These are phyloP conservation scores for Cynanchum wilfordii DNA, from an alignment of 257 asterid genomes.

Conservation along the genomic window DNA sequence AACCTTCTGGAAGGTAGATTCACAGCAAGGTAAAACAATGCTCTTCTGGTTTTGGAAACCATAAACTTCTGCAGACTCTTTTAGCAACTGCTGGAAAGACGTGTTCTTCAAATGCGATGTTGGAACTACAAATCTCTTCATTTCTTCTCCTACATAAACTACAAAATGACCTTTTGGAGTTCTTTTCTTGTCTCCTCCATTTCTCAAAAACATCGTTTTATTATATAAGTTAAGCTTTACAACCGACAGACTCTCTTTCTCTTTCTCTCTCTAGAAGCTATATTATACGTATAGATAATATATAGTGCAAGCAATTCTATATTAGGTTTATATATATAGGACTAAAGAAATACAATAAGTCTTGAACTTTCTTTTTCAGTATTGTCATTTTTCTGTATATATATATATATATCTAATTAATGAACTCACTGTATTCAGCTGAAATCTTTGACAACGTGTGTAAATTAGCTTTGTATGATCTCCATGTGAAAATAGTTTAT, in stretches of 20 bases:
- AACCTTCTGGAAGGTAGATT: constrained; percentile 31
- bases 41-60: constrained; percentile 41
- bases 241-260: too few species aligned
- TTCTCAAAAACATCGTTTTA: background rate
- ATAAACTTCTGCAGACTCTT: constrained; percentile 53
- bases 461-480: background rate
- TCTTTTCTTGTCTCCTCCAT: constrained; percentile 10
- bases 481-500: too few species aligned
- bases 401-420: too few species aligned
- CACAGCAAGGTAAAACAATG: constrained; percentile 54
- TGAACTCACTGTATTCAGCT: background rate
- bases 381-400: too few species aligned
- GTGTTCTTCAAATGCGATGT: constrained; percentile 48
- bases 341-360: too few species aligned
- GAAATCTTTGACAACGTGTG: constrained; percentile 25
- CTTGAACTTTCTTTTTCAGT: too few species aligned
- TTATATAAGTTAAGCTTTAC: background rate
- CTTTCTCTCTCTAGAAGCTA: too few species aligned
- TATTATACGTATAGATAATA: too few species aligned
- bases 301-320: too few species aligned
- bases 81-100: constrained; percentile 37
- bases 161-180: constrained; percentile 63
- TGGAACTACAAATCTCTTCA: constrained; percentile 46
- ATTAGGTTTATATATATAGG: too few species aligned
- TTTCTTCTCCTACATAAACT: constrained; percentile 52